These are phyloP conservation scores for Trifolium fragiferum DNA, from an alignment of 306 rosid species.

Conservation along the genomic window DNA sequence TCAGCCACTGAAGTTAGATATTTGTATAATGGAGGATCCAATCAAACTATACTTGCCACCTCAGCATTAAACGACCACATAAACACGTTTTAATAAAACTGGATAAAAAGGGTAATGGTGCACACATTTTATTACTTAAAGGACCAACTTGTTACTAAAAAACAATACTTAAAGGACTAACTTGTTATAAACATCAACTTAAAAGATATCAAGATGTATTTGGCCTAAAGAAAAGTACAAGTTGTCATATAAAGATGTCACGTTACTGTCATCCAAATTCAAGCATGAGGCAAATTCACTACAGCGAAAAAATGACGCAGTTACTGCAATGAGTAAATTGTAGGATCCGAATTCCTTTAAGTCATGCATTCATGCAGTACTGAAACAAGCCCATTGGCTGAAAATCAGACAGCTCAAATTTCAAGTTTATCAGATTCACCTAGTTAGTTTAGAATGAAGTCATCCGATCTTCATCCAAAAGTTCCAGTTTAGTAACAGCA, in stretches of 20 bases:
- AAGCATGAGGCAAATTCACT: background rate
- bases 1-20: too few relatives aligned
- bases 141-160: background rate
- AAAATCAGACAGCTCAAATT: background rate
- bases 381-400: background rate
- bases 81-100: too few relatives aligned
- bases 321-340: background rate
- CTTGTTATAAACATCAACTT: too few relatives aligned
- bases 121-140: too few relatives aligned
- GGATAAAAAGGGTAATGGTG: too few relatives aligned
- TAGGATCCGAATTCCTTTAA: background rate
- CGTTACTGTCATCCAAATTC: slow-evolving; percentile 18
- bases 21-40: too few relatives aligned
- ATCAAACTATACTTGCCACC: too few relatives aligned
- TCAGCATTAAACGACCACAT: too few relatives aligned
- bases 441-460: too few relatives aligned
- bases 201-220: too few relatives aligned
- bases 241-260: background rate
- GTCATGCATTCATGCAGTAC: background rate
- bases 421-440: background rate
- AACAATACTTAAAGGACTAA: background rate
- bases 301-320: background rate
- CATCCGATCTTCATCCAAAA: background rate
- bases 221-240: background rate
- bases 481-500: background rate